Conservation (phyloP, 148 eudicot species). For the Drosera capensis region DNA sequence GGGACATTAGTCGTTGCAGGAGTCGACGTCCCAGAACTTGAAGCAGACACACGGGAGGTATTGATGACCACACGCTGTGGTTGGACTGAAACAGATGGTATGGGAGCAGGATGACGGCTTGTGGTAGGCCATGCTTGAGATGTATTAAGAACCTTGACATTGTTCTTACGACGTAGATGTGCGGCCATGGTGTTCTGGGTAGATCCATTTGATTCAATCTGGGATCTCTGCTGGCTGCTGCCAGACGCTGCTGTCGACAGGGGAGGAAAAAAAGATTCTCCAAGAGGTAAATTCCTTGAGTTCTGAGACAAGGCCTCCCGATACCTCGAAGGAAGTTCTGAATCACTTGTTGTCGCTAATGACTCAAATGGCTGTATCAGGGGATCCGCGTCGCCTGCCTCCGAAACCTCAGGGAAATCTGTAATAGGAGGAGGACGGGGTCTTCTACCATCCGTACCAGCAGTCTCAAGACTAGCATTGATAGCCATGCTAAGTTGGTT, state of each 20-base stretch:
- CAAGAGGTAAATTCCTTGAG: conserved; percentile 27
- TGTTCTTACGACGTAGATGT: conserved; percentile 39
- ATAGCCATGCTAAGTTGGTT: conserved; percentile 47
- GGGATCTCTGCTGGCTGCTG: conserved; percentile 33
- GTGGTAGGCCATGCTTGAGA: conserved; percentile 35
- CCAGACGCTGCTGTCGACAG: conserved; percentile 34
- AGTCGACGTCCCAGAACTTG: conserved; percentile 28
- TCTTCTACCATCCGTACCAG: conserved; percentile 16
- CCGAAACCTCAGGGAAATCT: conserved; percentile 10
- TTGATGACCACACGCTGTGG: conserved; percentile 16
- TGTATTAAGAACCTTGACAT: conserved; percentile 21
- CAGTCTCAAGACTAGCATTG: conserved; percentile 54
- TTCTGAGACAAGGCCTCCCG: conserved; percentile 63
- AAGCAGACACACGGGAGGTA: conserved; percentile 17
- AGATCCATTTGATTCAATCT: conserved; percentile 19
- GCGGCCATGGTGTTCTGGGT: conserved; percentile 57
- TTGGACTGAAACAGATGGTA: conserved; percentile 7
- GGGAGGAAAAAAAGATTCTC: conserved; percentile 81
- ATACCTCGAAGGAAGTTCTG: conserved; percentile 64
- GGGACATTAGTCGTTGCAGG: conserved; percentile 14
- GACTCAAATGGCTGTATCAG: conserved; percentile 55
- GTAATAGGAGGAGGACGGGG: conserved; percentile 14
- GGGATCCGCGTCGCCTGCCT: conserved; percentile 22
- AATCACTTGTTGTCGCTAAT: conserved; percentile 30
- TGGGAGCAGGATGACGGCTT: conserved; percentile 14